A percentile compares a stretch with the other conserved stretches of the same genome.
These are phyloP conservation scores for Clonostachys solani DNA, from an alignment of 2,329 filamentous ascomycete species.

Conservation along the genomic window DNA sequence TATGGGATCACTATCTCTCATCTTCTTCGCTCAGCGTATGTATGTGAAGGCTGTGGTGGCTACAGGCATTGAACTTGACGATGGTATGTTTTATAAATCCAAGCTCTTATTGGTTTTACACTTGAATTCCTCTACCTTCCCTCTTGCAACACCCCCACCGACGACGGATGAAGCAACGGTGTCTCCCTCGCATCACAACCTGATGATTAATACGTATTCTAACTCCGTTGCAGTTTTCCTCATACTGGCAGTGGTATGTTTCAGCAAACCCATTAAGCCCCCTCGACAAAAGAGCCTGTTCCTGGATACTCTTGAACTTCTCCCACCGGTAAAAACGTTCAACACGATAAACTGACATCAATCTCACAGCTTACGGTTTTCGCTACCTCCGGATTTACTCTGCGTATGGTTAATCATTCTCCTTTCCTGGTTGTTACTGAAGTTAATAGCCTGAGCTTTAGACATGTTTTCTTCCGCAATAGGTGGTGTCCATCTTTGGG, in stretches of 20 bases:
- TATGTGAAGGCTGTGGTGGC: slow-evolving; percentile 15
- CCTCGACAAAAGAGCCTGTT: too few relatives aligned
- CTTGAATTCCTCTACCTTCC: neutral
- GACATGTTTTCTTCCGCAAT: slow-evolving; percentile 1
- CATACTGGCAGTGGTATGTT: neutral
- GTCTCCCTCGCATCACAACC: too few relatives aligned
- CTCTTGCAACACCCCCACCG: too few relatives aligned
- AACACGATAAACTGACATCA: too few relatives aligned
- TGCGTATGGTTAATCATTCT: neutral
- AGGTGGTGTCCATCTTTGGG: slow-evolving; percentile 13
- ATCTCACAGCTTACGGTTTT: too few relatives aligned
- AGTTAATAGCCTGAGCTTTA: neutral
- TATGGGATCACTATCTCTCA: slow-evolving; percentile 7
- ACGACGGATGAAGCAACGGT: too few relatives aligned
- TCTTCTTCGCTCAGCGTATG: slow-evolving; percentile 14
- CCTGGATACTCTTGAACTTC: too few relatives aligned
- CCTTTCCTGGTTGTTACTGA: neutral
- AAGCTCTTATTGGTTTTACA: neutral
- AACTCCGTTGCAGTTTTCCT: neutral
- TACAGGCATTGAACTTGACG: slow-evolving; percentile 4
- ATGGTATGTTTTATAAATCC: slow-evolving; percentile 3
- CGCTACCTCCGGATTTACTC: too few relatives aligned
- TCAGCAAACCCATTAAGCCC: too few relatives aligned
- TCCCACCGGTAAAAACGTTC: too few relatives aligned
- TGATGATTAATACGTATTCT: too few relatives aligned